These are phyloP conservation scores for Salvia hispanica DNA, from an alignment of 257 asterid species.

Conservation along the genomic window DNA sequence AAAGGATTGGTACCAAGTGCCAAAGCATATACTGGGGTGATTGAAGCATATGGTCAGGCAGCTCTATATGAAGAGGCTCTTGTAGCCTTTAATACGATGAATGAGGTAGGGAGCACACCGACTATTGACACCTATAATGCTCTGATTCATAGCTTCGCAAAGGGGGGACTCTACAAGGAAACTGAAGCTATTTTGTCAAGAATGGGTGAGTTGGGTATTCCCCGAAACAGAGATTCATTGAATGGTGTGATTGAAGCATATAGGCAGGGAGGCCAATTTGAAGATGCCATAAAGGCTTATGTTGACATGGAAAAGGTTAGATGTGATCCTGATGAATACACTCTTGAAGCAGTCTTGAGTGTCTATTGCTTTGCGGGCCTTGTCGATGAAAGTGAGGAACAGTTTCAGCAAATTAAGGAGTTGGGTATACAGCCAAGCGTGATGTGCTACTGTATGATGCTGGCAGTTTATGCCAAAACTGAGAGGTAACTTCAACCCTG, in stretches of 20 bases:
- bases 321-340: conserved; percentile 91
- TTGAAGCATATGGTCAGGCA: conserved; percentile 93
- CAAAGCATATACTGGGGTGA: conserved; percentile 71
- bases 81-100: conserved; percentile 94
- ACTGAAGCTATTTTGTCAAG: conserved; percentile 66
- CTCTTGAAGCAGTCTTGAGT: conserved; percentile 93
- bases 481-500: conserved; percentile 56
- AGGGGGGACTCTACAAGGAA: conserved; percentile 96
- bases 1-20: conserved; percentile 81
- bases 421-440: conserved; percentile 85
- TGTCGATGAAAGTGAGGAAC: conserved; percentile 87
- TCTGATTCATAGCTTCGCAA: conserved; percentile 75
- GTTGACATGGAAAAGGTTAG: conserved; percentile 90
- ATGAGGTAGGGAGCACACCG: conserved; percentile 81
- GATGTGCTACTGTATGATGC: conserved; percentile 95
- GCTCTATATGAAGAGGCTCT: conserved; percentile 90
- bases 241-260: conserved; percentile 86
- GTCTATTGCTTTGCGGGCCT: conserved; percentile 93
- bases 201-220: conserved; percentile 74
- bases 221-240: conserved; percentile 60
- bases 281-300: conserved; percentile 89
- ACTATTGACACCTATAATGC: conserved; percentile 76
- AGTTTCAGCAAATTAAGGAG: conserved; percentile 80
- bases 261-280: conserved; percentile 90
- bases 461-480: conserved; percentile 73